A percentile compares a stretch with the other conserved stretches of the same genome.
These are phyloP conservation scores for Fraxinus velutina DNA, from an alignment of 305 asterid species.

Conservation along the genomic window DNA sequence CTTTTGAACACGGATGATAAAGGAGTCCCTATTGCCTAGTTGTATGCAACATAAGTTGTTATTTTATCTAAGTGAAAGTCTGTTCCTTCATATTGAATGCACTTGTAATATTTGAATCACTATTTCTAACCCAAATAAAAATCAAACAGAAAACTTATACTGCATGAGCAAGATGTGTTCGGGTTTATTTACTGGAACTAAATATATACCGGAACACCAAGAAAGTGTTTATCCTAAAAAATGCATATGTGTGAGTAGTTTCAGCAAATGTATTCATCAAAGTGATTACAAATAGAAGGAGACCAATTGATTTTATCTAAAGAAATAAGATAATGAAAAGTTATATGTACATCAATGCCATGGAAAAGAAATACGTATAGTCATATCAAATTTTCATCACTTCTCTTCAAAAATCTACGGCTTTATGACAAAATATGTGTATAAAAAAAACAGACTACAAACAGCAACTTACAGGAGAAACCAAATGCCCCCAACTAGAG, in stretches of 20 bases:
- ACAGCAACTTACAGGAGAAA: constrained; percentile 64
- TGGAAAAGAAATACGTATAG: background rate
- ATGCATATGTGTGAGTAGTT: background rate
- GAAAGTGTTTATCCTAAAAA: background rate
- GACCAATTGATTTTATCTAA: background rate
- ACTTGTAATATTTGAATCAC: background rate
- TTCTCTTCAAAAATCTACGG: background rate
- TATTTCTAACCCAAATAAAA: constrained; percentile 3
- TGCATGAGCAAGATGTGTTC: background rate
- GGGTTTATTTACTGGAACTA: background rate
- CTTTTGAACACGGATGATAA: background rate
- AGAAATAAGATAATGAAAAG: background rate
- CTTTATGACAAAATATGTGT: background rate
- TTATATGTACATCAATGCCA: background rate
- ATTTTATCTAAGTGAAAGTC: background rate
- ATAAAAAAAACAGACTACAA: background rate
- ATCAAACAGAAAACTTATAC: background rate
- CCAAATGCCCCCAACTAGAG: constrained; percentile 90
- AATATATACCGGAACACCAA: background rate
- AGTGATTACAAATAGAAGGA: background rate
- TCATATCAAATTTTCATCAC: background rate
- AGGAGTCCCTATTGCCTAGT: background rate
- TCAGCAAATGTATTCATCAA: background rate
- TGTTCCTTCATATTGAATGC: constrained; percentile 7
- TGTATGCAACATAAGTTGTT: background rate